These are phyloP conservation scores for Zychaea mexicana DNA, from an alignment of 371 early-diverging fungal genomes.

Conservation along the genomic window DNA sequence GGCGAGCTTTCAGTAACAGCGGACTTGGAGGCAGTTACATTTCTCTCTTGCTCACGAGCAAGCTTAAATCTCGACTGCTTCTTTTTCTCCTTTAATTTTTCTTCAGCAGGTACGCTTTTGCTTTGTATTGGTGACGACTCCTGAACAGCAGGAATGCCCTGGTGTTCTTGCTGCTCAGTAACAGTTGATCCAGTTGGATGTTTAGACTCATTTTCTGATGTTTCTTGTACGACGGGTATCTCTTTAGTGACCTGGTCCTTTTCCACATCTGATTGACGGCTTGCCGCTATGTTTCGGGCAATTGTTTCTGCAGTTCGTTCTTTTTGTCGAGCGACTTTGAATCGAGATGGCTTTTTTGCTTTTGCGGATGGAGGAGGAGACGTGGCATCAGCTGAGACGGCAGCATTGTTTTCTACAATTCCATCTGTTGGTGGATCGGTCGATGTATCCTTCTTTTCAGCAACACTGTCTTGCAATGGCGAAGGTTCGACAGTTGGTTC, in stretches of 20 bases:
- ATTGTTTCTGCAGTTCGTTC: not conserved
- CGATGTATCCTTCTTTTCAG: constrained; percentile 7
- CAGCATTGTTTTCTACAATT: not conserved
- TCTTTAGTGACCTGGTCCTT: not conserved
- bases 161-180: not conserved
- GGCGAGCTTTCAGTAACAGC: no score
- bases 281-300: not conserved
- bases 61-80: constrained; percentile 11
- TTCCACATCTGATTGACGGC: not conserved
- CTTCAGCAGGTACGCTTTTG: not conserved
- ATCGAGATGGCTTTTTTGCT: constrained; percentile 8
- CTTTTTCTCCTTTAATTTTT: not conserved
- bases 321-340: constrained; percentile 13
- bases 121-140: not conserved
- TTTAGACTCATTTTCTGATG: not conserved
- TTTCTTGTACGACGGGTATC: not conserved
- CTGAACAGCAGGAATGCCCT: not conserved
- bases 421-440: constrained; percentile 13
- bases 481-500: not conserved
- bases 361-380: not conserved
- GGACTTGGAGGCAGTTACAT: constrained; percentile 5
- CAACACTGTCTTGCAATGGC: not conserved
- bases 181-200: not conserved
- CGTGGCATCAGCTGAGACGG: constrained; percentile 3
- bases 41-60: constrained; percentile 17